Evolutionary conservation across 345 rosid species (phyloP).

Genomic region (Hypericum perforatum): DNA sequence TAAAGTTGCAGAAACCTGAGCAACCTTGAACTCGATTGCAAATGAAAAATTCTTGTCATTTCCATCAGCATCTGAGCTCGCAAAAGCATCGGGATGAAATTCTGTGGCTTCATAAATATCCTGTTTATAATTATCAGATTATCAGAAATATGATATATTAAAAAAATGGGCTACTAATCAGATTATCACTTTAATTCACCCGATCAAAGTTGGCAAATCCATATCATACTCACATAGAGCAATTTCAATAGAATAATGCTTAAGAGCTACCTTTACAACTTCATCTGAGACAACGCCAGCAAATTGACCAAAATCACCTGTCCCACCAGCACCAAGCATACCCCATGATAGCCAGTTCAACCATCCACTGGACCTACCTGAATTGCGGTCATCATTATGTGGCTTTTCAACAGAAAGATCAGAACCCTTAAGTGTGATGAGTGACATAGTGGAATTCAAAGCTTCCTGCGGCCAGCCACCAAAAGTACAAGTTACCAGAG

Average conservation of each 20-base stretch:
- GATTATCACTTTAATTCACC: too few species aligned
- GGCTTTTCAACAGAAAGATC: conserved; percentile 35
- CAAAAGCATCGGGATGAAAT: conserved; percentile 46
- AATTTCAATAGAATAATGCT: background rate
- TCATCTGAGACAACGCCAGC: conserved; percentile 93
- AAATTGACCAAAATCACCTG: conserved; percentile 85
- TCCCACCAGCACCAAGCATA: conserved; percentile 98
- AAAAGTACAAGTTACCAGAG: conserved; percentile 1
- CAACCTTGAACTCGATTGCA: conserved; percentile 37
- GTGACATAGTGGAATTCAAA: conserved; percentile 26
- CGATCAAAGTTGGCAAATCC: background rate
- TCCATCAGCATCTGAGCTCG: conserved; percentile 30
- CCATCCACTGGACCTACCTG: conserved; percentile 76
- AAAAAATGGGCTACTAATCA: too few species aligned
- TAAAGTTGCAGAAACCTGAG: conserved; percentile 40
- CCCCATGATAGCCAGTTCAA: conserved; percentile 94
- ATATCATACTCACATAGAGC: background rate
- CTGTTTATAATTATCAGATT: conserved; percentile 27
- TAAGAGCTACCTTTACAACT: conserved; percentile 61
- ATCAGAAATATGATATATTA: too few species aligned
- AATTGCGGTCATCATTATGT: conserved; percentile 40
- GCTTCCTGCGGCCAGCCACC: conserved; percentile 40
- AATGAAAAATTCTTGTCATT: conserved; percentile 41
- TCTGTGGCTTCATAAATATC: conserved; percentile 86
- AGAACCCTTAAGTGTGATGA: conserved; percentile 22